Evolutionary conservation across 2,329 filamentous ascomycete species (phyloP), one percentile per base, ranked within the genome.

Genomic region (Sporothrix humicola): DNA sequence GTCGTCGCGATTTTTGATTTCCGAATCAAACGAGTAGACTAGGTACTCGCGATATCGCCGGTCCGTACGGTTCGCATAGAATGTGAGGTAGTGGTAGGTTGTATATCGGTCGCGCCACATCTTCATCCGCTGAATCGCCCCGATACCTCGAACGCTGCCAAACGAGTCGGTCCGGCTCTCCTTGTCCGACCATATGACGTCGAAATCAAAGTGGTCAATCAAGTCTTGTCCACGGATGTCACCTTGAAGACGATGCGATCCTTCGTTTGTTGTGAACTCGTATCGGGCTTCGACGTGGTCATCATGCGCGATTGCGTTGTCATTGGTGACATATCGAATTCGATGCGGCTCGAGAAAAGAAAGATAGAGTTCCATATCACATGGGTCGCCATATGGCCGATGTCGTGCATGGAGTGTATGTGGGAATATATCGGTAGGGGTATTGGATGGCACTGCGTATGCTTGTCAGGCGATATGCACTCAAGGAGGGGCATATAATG

Each of bases 61-160:
- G 66, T 85, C 83, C 75, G 86, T 86, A 42, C 76, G 76, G 56
- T 77, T 77, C 46, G 85, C 85, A 72, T 84, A 83, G 20, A 87
- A 79, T 9, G 84, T 85, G 46, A 87, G 74, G 37, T 83, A 85
- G 77, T 87, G 85, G 59, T 82, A 83, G 2, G 82, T 83, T 13
- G 83, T 84, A 72, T 85, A 83, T 65, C 82, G 81, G 76, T 87
- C 86, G 71, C 82, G 82, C 86, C 86, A 87, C 37, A 87, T 79
- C 79, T 87, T 87, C 75, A 87, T 81, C 70, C 86, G 80, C 78
- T 87, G 86, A 58, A 87, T 86, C 1, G 85, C 84, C 0, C 84
- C 85, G 72, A 87, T 82, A 23, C 86, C 86, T 73, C 83, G 83
- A 13, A 87, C 82, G 46, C 83, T 86, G 63, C 85, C 86, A 74